These are phyloP conservation scores for Pelargonium australe DNA, from an alignment of 441 rosid genomes.

Conservation along the genomic window DNA sequence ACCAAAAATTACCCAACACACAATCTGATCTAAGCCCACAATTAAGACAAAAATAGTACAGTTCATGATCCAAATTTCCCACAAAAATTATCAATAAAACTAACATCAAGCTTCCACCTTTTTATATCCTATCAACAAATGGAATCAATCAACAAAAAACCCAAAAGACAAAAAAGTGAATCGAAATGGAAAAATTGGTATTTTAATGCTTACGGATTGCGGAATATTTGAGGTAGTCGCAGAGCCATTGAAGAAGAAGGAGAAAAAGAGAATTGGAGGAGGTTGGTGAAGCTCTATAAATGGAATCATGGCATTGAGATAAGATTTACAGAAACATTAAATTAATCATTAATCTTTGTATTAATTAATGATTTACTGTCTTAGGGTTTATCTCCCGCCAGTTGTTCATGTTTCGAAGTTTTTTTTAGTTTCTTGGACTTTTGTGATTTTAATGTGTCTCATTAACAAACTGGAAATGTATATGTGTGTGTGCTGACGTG, in stretches of 20 bases:
- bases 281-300: neutral
- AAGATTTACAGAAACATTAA: constrained; percentile 4
- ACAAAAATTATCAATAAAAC: neutral
- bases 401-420: constrained; percentile 8
- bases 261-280: constrained; percentile 24
- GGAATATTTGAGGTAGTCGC: constrained; percentile 25
- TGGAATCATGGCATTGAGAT: constrained; percentile 7
- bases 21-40: neutral
- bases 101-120: neutral
- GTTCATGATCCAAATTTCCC: neutral
- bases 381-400: constrained; percentile 37
- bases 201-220: constrained; percentile 29
- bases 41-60: too few relatives aligned
- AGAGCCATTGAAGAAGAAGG: constrained; percentile 39
- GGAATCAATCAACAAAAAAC: neutral
- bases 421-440: too few relatives aligned
- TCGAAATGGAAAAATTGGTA: neutral
- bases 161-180: neutral
- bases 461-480: too few relatives aligned
- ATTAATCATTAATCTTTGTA: neutral
- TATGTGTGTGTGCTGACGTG: too few relatives aligned
- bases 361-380: constrained; percentile 9
- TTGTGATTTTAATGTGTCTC: too few relatives aligned
- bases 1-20: neutral
- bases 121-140: neutral